Evolutionary conservation across 2,329 filamentous ascomycete genomes (phyloP).

Genomic region (Coniella lustricola): DNA sequence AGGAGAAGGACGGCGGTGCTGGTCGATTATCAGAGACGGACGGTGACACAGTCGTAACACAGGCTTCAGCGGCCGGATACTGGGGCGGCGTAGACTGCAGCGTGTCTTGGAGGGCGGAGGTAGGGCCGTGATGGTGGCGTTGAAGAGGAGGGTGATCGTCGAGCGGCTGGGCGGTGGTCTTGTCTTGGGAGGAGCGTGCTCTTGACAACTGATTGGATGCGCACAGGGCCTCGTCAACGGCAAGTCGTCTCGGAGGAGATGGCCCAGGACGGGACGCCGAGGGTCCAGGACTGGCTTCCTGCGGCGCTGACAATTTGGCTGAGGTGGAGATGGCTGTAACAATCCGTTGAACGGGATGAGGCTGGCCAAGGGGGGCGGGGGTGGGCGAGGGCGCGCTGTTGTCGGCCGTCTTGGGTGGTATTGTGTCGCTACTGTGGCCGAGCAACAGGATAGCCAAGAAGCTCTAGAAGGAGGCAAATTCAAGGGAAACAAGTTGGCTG

Average conservation of each 20-base stretch:
- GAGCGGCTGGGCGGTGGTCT: conserved; percentile 23
- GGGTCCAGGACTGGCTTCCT: conserved; percentile 37
- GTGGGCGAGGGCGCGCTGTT: background rate
- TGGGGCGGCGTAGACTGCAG: conserved; percentile 49
- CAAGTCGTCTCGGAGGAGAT: conserved; percentile 20
- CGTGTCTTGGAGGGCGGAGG: background rate
- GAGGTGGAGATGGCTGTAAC: conserved; percentile 19
- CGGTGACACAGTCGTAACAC: conserved; percentile 33
- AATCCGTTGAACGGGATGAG: conserved; percentile 13
- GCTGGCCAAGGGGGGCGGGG: background rate
- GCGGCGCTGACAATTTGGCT: conserved; percentile 43
- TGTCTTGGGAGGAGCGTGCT: conserved; percentile 18
- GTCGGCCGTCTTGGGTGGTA: background rate
- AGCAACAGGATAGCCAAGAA: too few species aligned
- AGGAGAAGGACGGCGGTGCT: conserved; percentile 53
- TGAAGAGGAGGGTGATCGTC: conserved; percentile 21
- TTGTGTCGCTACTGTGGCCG: background rate
- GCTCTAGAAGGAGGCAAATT: background rate
- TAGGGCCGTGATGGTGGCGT: conserved; percentile 4
- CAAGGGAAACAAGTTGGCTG: too few species aligned
- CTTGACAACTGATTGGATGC: conserved; percentile 8
- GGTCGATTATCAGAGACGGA: conserved; percentile 26
- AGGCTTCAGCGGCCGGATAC: conserved; percentile 51
- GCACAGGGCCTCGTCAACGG: conserved; percentile 26
- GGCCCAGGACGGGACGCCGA: conserved; percentile 34